Evolutionary conservation across 345 rosid species (phyloP), one percentile per base, ranked within the genome.

Genomic region (Laguncularia racemosa): DNA sequence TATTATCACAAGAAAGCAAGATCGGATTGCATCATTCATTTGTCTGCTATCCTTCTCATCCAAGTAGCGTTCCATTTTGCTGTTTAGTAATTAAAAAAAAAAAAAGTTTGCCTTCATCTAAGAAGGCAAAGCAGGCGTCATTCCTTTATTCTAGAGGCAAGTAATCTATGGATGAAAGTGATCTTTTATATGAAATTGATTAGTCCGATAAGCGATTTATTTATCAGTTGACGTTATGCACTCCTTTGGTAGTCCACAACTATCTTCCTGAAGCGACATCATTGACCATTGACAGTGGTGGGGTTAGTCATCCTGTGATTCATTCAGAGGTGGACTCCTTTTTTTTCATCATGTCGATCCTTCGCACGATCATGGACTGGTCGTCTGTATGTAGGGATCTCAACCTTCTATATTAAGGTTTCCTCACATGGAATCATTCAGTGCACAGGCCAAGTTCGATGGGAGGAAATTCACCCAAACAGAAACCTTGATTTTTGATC

Each of bases 41-140:
- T 76, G 96, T 86, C 63, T 91, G 95, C 69, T 91, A 91, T 73
- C 96, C 98, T 49, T 86, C 88, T 69, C 86, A 84, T 72, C 92
- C 92, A 61, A 88, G 91, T 68, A 83, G 83, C 70, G 80, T 86
- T 63, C 92, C 95, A 23, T 86, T 88, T 73, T 85, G 95, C 16
- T 91, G 95, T 77, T 65, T 88, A 70, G 88, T 95, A 46, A 80
- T 88, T n/a, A n/a, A n/a, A 55, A 74, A 71, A 58, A 81, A 71
- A 59, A 68, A 74, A 59, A 55, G 75, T 64, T 72, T 91, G 75
- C 82, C 77, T 60, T 73, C 86, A 64, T 66, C 80, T 55, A 53
- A 58, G 33, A 65, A 60, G 65, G 54, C 71, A 52, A 70, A 70
- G 68, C 74, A 70, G 64, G 71, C 65, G 52, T 51, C 57, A 46